Evolutionary conservation across 306 rosid species (phyloP), one percentile per base, ranked within the genome.

Genomic region (Crotalaria pallida): DNA sequence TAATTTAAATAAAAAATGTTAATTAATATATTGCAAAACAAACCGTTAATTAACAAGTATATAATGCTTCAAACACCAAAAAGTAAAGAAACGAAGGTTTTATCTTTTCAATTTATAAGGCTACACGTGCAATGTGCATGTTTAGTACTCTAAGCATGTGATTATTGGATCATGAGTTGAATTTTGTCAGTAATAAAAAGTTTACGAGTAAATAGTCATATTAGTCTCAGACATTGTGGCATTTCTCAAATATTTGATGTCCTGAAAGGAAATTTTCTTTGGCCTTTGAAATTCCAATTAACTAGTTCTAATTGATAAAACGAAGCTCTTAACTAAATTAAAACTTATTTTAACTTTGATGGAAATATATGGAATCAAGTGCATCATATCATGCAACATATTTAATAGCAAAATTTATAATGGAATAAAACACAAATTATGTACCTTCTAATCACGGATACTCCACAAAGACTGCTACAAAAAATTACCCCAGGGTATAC

Each of bases 391-490:
- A 52, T 50, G 17, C 31, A 49, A n/a, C 1, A 26, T 3, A 4
- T 36, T 53, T 18, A 12, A 18, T 26, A 18, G 6, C 13, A 65
- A 53, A 21, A n/a, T n/a, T n/a, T n/a, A n/a, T n/a, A n/a, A 56
- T 19, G 5, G 38, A 26, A 17, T 3, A 18, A 64, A 36, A 10
- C 2, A 59, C 26, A 29, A 66, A 70, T 64, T 38, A 6, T 58
- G 38, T 73, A 92, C 98, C 98, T 92, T 85, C 96, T 77, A 73
- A 89, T 89, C 48, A 89, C 80, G 48, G 97, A 92, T 5, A 89
- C 94, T 45, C 97, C 97, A 17, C 98, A 92, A 29, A 92, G 50
- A 71, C 94, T 87, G 78, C 86, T 92, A 55, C 94, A 89, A 40
- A 92, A 92, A 79, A 82, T 87, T 11, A 92, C 96, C 43, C 96